Conservation (phyloP, 2,329 filamentous ascomycete genomes). For the Zalaria sp. region DNA sequence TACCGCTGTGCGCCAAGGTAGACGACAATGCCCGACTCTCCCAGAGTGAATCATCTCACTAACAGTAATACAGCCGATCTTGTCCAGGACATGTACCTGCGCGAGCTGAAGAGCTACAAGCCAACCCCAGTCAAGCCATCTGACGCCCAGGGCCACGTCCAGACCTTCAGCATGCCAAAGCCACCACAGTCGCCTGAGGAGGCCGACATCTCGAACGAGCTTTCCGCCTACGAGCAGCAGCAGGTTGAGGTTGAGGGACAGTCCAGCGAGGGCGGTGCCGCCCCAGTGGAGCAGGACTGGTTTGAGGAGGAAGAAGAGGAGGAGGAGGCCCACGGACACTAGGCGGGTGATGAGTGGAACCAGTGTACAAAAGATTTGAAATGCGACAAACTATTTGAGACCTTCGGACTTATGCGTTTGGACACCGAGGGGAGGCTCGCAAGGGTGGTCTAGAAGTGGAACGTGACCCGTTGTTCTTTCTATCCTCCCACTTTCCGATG, state of each 20-base stretch:
- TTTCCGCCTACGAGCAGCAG: slow-evolving; percentile 91
- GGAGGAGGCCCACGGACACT: slow-evolving; percentile 4
- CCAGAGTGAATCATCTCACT: not conserved
- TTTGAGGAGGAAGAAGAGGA: slow-evolving; percentile 6
- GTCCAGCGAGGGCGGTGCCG: slow-evolving; percentile 48
- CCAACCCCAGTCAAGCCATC: slow-evolving; percentile 64
- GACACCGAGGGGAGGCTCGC: too few relatives aligned
- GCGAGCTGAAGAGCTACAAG: slow-evolving; percentile 95
- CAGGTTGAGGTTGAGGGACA: slow-evolving; percentile 89
- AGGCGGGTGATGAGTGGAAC: not conserved
- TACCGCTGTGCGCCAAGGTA: slow-evolving; percentile 47
- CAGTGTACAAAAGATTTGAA: not conserved
- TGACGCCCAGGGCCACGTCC: slow-evolving; percentile 81
- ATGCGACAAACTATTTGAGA: too few relatives aligned
- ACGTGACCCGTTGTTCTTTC: too few relatives aligned
- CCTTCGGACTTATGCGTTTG: too few relatives aligned
- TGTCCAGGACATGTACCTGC: slow-evolving; percentile 94
- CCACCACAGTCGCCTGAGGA: slow-evolving; percentile 84
- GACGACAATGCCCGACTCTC: slow-evolving; percentile 11
- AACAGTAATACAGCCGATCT: slow-evolving; percentile 57
- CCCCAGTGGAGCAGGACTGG: slow-evolving; percentile 50
- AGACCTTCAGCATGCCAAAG: slow-evolving; percentile 70
- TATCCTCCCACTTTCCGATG: too few relatives aligned
- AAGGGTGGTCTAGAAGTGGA: too few relatives aligned
- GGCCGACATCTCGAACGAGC: slow-evolving; percentile 75